phyloP scores from a whole-genome alignment of 345 rosid genomes.

The Boechera stricta region DNA sequence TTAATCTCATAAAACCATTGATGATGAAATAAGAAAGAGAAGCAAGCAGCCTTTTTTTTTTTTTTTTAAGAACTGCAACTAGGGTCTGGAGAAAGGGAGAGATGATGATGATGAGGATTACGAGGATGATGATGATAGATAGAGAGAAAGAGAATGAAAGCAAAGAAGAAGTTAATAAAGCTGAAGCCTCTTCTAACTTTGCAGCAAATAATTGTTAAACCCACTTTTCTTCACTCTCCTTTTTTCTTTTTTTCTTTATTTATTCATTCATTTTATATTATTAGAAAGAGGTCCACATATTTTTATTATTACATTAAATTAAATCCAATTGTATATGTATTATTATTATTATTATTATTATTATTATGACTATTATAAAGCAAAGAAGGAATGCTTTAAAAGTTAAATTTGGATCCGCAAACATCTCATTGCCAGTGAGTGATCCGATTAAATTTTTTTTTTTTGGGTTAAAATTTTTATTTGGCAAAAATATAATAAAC shows the following conservation, averaged over 20 bases:
- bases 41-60: slow-evolving; percentile 14
- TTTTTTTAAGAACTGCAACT: slow-evolving; percentile 28
- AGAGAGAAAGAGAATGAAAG: slow-evolving; percentile 42
- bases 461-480: background rate
- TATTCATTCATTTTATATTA: background rate
- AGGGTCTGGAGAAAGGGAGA: slow-evolving; percentile 33
- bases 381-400: slow-evolving; percentile 21
- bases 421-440: slow-evolving; percentile 45
- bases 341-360: slow-evolving; percentile 24
- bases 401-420: slow-evolving; percentile 46
- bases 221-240: slow-evolving; percentile 49
- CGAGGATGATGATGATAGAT: slow-evolving; percentile 63
- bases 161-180: slow-evolving; percentile 63
- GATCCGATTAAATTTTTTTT: slow-evolving; percentile 20
- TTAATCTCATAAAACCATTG: slow-evolving; percentile 37
- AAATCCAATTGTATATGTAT: background rate
- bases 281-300: slow-evolving; percentile 36
- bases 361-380: background rate
- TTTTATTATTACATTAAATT: slow-evolving; percentile 18
- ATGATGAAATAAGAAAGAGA: slow-evolving; percentile 35
- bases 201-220: slow-evolving; percentile 81
- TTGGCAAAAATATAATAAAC: slow-evolving; percentile 29
- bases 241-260: slow-evolving; percentile 26
- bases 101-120: slow-evolving; percentile 59
- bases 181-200: slow-evolving; percentile 72